Evolutionary conservation across 441 rosid genomes (phyloP).

Genomic region (Pelargonium myrrhifolium): DNA sequence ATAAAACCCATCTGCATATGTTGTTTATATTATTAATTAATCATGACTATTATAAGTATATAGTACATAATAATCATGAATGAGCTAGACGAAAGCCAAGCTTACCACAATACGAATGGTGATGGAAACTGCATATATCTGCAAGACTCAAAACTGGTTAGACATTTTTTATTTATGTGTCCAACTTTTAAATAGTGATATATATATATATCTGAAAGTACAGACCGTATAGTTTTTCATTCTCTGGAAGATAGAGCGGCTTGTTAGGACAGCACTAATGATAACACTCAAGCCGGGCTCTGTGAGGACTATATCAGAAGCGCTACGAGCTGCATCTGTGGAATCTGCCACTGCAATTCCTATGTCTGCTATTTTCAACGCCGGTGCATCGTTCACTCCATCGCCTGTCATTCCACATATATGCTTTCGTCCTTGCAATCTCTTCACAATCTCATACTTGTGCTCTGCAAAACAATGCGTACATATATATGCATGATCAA

Average conservation of each 20-base stretch:
- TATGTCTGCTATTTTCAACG: constrained; percentile 80
- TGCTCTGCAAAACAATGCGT: constrained; percentile 37
- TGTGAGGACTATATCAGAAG: constrained; percentile 84
- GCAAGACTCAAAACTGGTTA: not conserved
- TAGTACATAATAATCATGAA: not conserved
- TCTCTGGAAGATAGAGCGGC: constrained; percentile 92
- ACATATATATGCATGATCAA: no score
- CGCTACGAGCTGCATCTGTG: constrained; percentile 83
- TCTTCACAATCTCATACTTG: constrained; percentile 85
- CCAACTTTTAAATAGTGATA: not conserved
- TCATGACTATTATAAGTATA: not conserved
- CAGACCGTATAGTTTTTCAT: constrained; percentile 84
- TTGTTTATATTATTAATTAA: not conserved
- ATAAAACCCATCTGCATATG: constrained; percentile 50
- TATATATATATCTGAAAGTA: not conserved
- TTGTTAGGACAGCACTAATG: constrained; percentile 74
- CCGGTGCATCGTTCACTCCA: constrained; percentile 90
- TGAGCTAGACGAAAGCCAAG: not conserved
- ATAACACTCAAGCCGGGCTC: constrained; percentile 89
- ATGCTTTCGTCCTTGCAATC: constrained; percentile 72
- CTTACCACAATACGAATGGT: constrained; percentile 68
- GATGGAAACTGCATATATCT: constrained; percentile 84
- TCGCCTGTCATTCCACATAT: constrained; percentile 97
- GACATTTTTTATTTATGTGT: not conserved
- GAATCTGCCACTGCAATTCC: constrained; percentile 94